These are phyloP conservation scores for Pneumocystis carinii DNA, from an alignment of 1,139 yeast species.

Conservation along the genomic window DNA sequence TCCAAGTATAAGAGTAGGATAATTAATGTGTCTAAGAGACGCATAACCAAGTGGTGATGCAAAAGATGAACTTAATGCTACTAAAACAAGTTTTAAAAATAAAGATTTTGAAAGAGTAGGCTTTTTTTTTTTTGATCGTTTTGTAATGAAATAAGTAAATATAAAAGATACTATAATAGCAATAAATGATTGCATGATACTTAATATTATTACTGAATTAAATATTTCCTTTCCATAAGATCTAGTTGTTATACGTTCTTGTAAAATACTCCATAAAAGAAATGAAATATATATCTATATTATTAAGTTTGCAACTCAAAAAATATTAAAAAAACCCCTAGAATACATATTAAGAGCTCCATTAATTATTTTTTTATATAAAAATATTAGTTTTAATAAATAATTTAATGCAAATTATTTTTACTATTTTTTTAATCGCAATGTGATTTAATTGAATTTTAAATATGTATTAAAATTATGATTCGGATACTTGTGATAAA, in stretches of 20 bases:
- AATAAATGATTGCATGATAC: not conserved
- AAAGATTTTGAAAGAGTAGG: slow-evolving; percentile 23
- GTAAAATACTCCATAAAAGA: slow-evolving; percentile 62
- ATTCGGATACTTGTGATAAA: no score
- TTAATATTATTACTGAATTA: not conserved
- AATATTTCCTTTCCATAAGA: slow-evolving; percentile 41
- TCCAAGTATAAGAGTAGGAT: slow-evolving; percentile 68
- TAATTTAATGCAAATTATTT: not conserved
- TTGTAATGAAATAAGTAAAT: slow-evolving; percentile 65
- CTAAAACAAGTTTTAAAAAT: slow-evolving; percentile 36
- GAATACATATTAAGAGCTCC: not conserved
- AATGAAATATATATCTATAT: not conserved
- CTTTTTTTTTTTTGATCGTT: slow-evolving; percentile 20
- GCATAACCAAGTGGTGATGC: slow-evolving; percentile 70
- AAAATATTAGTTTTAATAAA: not conserved
- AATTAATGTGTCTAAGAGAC: slow-evolving; percentile 70
- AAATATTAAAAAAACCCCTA: not conserved
- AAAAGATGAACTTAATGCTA: slow-evolving; percentile 64
- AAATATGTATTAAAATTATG: no score
- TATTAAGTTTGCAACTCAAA: not conserved
- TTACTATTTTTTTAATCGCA: not conserved
- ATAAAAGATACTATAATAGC: slow-evolving; percentile 40
- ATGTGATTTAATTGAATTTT: not conserved
- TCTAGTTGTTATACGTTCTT: slow-evolving; percentile 71
- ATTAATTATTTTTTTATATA: not conserved